Base-by-base conservation (phyloP, 2,329 filamentous ascomycete genomes). In the Diaporthe velutina region DNA sequence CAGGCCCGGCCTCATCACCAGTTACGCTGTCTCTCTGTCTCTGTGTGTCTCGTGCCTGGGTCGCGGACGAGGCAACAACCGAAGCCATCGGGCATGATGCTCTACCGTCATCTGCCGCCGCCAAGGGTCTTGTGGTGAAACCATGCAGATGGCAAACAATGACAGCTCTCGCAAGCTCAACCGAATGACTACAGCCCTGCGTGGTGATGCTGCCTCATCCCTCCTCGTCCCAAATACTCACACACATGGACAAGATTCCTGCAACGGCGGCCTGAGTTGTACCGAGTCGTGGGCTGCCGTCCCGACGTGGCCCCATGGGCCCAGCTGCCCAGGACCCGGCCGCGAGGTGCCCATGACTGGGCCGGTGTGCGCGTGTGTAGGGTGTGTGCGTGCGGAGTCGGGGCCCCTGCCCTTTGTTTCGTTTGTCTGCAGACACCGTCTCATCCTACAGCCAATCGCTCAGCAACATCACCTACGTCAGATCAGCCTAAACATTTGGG, bases 401-500 rank as follows among this genome's bases (percentile, higher is more conserved):
- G 48, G 42, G 64, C 19, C n/a, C 48, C 64, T 68, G 45, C 45
- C 42, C 64, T 70, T 70, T 54, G 70, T 75, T 75, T 70, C 38
- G 70, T 73, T 75, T 66, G 45, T 33, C 40, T 57, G 55, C 74
- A 40, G 42, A 50, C 68, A 48, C 70, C 70, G 74, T 75, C 74
- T 70, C 74, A 70, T 70, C 70, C 25, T 42, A 19, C 38, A 73
- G 70, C 74, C 74, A 75, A 75, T 75, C 74, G 74, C 74, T 67
- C 73, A 73, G 70, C 70, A 61, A 48, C 22, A 40, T 9, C 70
- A 58, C n/a, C 22, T 50, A 72, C 58, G 50, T 64, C 52, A 40
- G 52, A 60, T 61, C 70, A 75, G 48, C 42, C 60, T 61, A 33
- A 42, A 57, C 40, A 70, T 42, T 55, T 73, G 73, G 52, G 61